Evolutionary conservation across 129 eudicot species (phyloP).

Genomic region (Solidago caesia): DNA sequence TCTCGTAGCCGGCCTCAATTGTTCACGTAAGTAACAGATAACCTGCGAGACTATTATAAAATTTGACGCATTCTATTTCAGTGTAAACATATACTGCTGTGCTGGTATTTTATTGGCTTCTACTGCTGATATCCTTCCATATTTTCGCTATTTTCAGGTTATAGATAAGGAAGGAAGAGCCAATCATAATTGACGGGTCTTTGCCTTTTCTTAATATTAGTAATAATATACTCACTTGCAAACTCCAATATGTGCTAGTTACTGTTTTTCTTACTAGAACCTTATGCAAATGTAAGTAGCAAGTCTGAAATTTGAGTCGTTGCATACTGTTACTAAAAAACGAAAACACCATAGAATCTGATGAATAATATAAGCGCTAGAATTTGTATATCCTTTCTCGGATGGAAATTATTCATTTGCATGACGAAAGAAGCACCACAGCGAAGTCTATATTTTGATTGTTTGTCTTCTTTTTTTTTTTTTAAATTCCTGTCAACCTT

Average conservation of each 20-base stretch:
- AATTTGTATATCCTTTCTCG: slow-evolving; percentile 6
- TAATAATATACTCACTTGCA: slow-evolving; percentile 13
- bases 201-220: slow-evolving; percentile 15
- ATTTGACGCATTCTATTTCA: too few species aligned
- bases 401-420: background rate
- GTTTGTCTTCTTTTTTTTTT: background rate
- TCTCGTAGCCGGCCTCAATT: slow-evolving; percentile 85
- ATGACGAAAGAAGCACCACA: background rate
- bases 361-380: slow-evolving; percentile 16
- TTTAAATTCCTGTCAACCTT: background rate
- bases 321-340: background rate
- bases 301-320: background rate
- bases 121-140: slow-evolving; percentile 10
- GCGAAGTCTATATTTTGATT: background rate
- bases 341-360: background rate
- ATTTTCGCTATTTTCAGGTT: slow-evolving; percentile 25
- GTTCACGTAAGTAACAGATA: slow-evolving; percentile 66
- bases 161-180: slow-evolving; percentile 18
- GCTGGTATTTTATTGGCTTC: background rate
- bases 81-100: background rate
- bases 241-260: slow-evolving; percentile 6
- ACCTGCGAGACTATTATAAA: background rate
- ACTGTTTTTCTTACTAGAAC: slow-evolving; percentile 8
- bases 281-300: slow-evolving; percentile 11
- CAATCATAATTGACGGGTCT: slow-evolving; percentile 2